These are phyloP conservation scores for Mucor irregularis DNA, from an alignment of 371 early-diverging fungal genomes.

Conservation along the genomic window DNA sequence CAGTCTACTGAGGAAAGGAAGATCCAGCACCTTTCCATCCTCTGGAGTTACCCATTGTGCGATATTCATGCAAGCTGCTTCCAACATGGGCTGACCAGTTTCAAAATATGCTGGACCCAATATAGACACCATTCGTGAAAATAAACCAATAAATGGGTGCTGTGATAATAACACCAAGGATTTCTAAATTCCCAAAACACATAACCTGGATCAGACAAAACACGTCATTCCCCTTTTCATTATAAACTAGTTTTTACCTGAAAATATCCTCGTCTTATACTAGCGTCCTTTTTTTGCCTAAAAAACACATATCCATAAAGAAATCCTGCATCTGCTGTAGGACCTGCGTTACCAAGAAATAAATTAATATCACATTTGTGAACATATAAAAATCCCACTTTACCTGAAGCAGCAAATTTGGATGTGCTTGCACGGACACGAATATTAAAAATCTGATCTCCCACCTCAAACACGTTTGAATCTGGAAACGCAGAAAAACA, in stretches of 20 bases:
- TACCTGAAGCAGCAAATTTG: conserved; percentile 62
- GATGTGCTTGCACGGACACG: conserved; percentile 74
- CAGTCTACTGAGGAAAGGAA: conserved; percentile 77
- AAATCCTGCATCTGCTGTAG: conserved; percentile 71
- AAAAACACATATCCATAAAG: conserved; percentile 94
- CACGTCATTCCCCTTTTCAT: too few species aligned
- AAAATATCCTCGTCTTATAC: conserved; percentile 88
- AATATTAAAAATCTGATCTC: conserved; percentile 89
- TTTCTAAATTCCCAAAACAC: too few species aligned
- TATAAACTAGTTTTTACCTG: conserved; percentile 55
- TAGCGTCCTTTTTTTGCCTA: conserved; percentile 85
- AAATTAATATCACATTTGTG: not conserved
- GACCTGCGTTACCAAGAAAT: too few species aligned
- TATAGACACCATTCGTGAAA: conserved; percentile 69
- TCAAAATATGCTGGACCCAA: conserved; percentile 84
- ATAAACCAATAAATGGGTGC: conserved; percentile 87
- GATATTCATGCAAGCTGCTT: conserved; percentile 81
- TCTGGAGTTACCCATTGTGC: conserved; percentile 63
- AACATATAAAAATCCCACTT: conserved; percentile 11
- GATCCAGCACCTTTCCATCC: conserved; percentile 49
- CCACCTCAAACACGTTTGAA: conserved; percentile 88
- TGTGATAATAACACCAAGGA: conserved; percentile 87
- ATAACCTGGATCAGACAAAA: not conserved
- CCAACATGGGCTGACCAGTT: conserved; percentile 75
- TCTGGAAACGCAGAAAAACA: conserved; percentile 96